These are phyloP conservation scores for Benincasa hispida DNA, from an alignment of 306 rosid genomes.

Conservation along the genomic window DNA sequence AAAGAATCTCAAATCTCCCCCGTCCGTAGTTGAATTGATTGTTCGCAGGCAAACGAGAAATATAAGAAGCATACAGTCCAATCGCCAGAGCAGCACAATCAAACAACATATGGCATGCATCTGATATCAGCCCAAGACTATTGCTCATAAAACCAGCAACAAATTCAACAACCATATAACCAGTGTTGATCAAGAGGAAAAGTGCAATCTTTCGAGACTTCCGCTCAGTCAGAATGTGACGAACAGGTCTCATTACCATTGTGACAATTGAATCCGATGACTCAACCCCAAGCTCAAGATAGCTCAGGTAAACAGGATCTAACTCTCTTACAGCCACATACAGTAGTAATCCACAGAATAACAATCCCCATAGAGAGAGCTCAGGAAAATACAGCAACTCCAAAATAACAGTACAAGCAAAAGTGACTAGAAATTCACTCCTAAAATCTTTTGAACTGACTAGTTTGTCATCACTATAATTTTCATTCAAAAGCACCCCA, in stretches of 20 bases:
- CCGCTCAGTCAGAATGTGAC: slow-evolving; percentile 82
- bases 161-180: slow-evolving; percentile 85
- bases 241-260: slow-evolving; percentile 55
- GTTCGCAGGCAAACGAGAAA: slow-evolving; percentile 86
- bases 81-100: slow-evolving; percentile 98
- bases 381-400: slow-evolving; percentile 75
- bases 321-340: slow-evolving; percentile 70
- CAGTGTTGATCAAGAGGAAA: slow-evolving; percentile 77
- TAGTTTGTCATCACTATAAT: slow-evolving; percentile 31
- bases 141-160: slow-evolving; percentile 89
- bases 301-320: slow-evolving; percentile 31
- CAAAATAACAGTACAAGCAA: slow-evolving; percentile 47
- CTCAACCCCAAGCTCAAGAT: slow-evolving; percentile 38
- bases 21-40: slow-evolving; percentile 66
- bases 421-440: slow-evolving; percentile 62
- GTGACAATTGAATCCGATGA: slow-evolving; percentile 28
- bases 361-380: slow-evolving; percentile 80
- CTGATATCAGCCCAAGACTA: slow-evolving; percentile 86
- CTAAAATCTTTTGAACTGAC: slow-evolving; percentile 43
- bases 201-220: slow-evolving; percentile 80
- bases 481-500: slow-evolving; percentile 69
- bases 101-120: slow-evolving; percentile 96
- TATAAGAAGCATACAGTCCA: slow-evolving; percentile 88
- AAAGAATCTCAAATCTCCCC: slow-evolving; percentile 91
- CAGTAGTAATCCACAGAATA: slow-evolving; percentile 61